Percentiles rank a stretch among this genome's conserved stretches.
Conservation (phyloP, 306 rosid genomes). For the Acacia acuminata region DNA sequence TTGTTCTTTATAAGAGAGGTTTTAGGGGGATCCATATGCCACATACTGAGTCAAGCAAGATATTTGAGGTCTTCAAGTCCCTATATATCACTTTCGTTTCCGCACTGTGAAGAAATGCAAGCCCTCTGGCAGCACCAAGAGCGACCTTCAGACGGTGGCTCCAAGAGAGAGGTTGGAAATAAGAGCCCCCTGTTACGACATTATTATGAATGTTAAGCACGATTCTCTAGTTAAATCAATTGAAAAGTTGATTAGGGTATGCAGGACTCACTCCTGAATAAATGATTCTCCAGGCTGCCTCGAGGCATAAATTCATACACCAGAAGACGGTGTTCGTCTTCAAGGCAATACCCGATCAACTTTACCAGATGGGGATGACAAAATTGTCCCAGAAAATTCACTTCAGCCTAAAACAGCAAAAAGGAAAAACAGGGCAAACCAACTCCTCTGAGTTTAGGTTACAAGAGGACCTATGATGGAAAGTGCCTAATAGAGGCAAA, state of each 20-base stretch:
- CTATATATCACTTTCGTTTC: slow-evolving; percentile 53
- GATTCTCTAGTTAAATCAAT: slow-evolving; percentile 13
- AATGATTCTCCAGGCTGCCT: slow-evolving; percentile 79
- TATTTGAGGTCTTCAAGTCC: slow-evolving; percentile 60
- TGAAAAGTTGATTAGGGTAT: neutral
- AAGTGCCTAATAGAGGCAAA: neutral
- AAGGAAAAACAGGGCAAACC: neutral
- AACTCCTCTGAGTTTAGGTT: neutral
- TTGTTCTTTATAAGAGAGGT: neutral
- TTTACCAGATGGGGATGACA: slow-evolving; percentile 67
- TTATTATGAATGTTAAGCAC: slow-evolving; percentile 23
- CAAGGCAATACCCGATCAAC: slow-evolving; percentile 65
- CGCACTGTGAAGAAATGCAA: slow-evolving; percentile 64
- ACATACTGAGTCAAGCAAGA: slow-evolving; percentile 66
- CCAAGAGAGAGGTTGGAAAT: slow-evolving; percentile 80
- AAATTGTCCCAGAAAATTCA: slow-evolving; percentile 59
- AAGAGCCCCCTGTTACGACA: slow-evolving; percentile 59
- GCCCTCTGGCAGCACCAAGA: slow-evolving; percentile 75
- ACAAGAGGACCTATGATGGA: neutral
- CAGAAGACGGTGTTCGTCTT: slow-evolving; percentile 57
- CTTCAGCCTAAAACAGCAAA: slow-evolving; percentile 48
- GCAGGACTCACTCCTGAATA: slow-evolving; percentile 62
- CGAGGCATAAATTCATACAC: slow-evolving; percentile 72
- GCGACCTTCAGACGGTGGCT: slow-evolving; percentile 67
- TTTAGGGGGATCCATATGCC: neutral